Conservation (phyloP, 2,329 filamentous ascomycete genomes). For the Talaromyces sp. region DNA sequence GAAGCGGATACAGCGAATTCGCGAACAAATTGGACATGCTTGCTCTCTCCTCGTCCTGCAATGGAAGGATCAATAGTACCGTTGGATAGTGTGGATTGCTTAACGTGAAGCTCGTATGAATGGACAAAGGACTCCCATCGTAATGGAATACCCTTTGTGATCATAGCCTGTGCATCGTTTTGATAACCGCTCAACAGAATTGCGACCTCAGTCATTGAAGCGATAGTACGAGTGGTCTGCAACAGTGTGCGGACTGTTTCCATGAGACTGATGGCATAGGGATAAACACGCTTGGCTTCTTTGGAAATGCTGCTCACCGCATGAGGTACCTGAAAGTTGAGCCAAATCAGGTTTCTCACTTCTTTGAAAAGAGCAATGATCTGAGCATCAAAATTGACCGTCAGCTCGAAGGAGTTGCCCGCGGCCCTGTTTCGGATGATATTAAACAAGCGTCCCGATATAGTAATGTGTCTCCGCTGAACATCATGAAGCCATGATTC, state of each 20-base stretch:
- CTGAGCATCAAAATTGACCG: constrained; percentile 94
- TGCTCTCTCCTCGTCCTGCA: constrained; percentile 68
- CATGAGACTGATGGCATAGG: constrained; percentile 96
- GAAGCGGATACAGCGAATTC: constrained; percentile 88
- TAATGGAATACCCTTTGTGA: constrained; percentile 81
- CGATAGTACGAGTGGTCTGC: constrained; percentile 80
- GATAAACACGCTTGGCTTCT: constrained; percentile 97
- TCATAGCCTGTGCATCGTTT: constrained; percentile 79
- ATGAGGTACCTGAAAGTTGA: constrained; percentile 91
- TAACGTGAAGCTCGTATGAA: constrained; percentile 86
- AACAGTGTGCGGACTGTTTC: constrained; percentile 93
- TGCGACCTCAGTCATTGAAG: constrained; percentile 80
- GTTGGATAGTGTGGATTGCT: constrained; percentile 58
- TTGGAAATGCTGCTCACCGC: constrained; percentile 94
- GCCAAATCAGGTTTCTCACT: constrained; percentile 91
- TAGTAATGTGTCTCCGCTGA: constrained; percentile 80
- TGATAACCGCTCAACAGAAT: constrained; percentile 86
- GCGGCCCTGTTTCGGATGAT: constrained; percentile 85
- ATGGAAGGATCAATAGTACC: constrained; percentile 58
- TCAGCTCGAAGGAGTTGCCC: constrained; percentile 81
- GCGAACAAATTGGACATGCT: constrained; percentile 93
- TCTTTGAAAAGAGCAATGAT: constrained; percentile 99
- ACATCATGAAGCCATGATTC: constrained; percentile 95
- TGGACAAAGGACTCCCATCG: constrained; percentile 98
- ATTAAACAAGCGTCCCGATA: constrained; percentile 86